A percentile compares a stretch with the other conserved stretches of the same genome.
Evolutionary conservation across 768 basidiomycete genomes (phyloP).

Genomic region (Suillus alpinus): DNA sequence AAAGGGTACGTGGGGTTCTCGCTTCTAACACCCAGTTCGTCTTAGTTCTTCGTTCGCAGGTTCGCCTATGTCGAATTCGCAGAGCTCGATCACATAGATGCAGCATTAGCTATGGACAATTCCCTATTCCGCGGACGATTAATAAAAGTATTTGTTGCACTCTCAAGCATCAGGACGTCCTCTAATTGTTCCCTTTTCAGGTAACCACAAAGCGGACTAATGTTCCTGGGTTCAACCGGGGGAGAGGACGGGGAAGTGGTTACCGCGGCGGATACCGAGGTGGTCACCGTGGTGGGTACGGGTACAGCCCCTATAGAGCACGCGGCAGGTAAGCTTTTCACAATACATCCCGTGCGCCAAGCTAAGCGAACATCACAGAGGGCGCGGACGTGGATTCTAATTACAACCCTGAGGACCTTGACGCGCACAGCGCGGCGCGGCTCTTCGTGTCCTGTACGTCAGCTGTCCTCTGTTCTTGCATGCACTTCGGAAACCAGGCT

Average conservation of each 20-base stretch:
- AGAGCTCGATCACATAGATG: slow-evolving; percentile 86
- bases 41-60: slow-evolving; percentile 37
- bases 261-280: slow-evolving; percentile 62
- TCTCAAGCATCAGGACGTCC: background rate
- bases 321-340: slow-evolving; percentile 66
- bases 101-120: slow-evolving; percentile 91
- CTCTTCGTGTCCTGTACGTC: slow-evolving; percentile 10
- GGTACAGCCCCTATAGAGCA: slow-evolving; percentile 54
- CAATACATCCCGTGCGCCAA: slow-evolving; percentile 9
- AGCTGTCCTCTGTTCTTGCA: slow-evolving; percentile 9
- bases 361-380: slow-evolving; percentile 37
- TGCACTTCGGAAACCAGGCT: background rate
- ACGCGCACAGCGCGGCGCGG: slow-evolving; percentile 15
- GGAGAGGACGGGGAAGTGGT: slow-evolving; percentile 69
- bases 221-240: slow-evolving; percentile 86
- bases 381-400: slow-evolving; percentile 70
- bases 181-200: slow-evolving; percentile 36
- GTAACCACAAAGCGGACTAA: slow-evolving; percentile 97
- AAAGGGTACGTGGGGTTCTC: slow-evolving; percentile 70
- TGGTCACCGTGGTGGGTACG: slow-evolving; percentile 51
- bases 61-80: slow-evolving; percentile 99
- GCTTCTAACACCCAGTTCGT: slow-evolving; percentile 8
- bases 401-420: slow-evolving; percentile 16
- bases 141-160: slow-evolving; percentile 64
- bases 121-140: slow-evolving; percentile 92